Evolutionary conservation across 257 asterid species (phyloP), one percentile per base, ranked within the genome.

Genomic region (Gynochthodes officinalis): DNA sequence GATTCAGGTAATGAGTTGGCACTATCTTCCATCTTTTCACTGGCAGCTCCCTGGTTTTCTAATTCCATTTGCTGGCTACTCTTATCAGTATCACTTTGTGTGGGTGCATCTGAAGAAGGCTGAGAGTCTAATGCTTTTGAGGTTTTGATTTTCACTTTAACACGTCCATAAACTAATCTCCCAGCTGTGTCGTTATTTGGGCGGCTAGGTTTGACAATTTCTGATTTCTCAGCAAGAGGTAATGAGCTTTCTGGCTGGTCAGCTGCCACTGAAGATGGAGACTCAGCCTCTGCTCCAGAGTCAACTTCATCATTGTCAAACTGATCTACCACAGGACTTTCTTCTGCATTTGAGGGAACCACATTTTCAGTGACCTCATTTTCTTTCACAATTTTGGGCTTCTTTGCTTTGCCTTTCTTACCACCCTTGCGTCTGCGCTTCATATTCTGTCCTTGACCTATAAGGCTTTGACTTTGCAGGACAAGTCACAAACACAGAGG

Each of bases 61-160:
- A 87, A 76, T 71, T 84, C 88, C 46, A 84, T 79, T 76, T 81
- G 89, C 67, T 75, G 90, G 80, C 83, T 78, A 72, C 90, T 86
- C 83, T 87, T 94, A 64, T 91, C 95, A 61, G 90, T 86, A 75
- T 90, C 97, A 76, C 93, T 90, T 16, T 76, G 94, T 71, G 86
- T 74, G 16, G 73, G 89, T 69, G 86, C 83, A 76, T 87, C 92
- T 53, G 96, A 78, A 74, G 90, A 76, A 73, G 82, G 86, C 69
- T 77, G 96, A 50, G 89, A 43, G 49, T 89, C 98, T 75, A 91
- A 80, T 52, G 85, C 64, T 76, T 92, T 95, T 12, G 96, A 88
- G 33, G 82, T 85, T 80, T 92, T 95, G 74, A 95, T 87, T 81
- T 86, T 92, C 67, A 95, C 99, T 86, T 90, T 95, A 50, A 95